A percentile compares a stretch with the other conserved stretches of the same genome.
phyloP scores from a whole-genome alignment of 2,329 filamentous ascomycete genomes.

The Hypoxylon sp. region DNA sequence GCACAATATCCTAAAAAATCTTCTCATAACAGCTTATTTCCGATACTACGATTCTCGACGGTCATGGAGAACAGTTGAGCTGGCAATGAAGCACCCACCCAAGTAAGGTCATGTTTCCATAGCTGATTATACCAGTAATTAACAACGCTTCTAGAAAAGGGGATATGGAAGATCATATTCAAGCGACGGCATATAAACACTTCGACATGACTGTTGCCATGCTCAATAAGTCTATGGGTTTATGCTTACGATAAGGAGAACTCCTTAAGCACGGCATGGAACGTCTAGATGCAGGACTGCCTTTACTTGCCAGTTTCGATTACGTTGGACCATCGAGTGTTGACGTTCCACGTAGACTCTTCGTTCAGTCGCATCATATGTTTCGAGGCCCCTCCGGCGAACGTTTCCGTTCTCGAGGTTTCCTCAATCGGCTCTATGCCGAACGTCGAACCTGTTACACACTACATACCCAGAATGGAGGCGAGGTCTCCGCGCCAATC shows the following conservation, averaged over 20 bases:
- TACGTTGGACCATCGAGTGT: conserved; percentile 8
- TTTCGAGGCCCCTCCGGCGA: conserved; percentile 12
- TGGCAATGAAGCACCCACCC: conserved; percentile 29
- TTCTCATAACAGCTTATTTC: conserved; percentile 68
- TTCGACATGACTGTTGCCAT: conserved; percentile 79
- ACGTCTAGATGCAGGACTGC: conserved; percentile 8
- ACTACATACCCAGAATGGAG: conserved; percentile 20
- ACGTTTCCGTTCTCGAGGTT: conserved; percentile 4
- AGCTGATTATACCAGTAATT: conserved; percentile 20
- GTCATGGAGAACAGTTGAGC: conserved; percentile 49
- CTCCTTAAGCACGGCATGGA: conserved; percentile 18
- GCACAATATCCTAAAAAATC: conserved; percentile 79
- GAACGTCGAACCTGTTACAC: conserved; percentile 24
- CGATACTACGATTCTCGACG: conserved; percentile 51
- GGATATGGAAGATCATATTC: conserved; percentile 39
- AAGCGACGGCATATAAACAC: conserved; percentile 65
- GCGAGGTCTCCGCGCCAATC: conserved; percentile 34
- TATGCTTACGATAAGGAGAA: conserved; percentile 68
- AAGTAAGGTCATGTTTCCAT: conserved; percentile 29
- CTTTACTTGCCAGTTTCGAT: conserved; percentile 21
- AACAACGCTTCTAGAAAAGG: conserved; percentile 39
- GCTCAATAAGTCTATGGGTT: conserved; percentile 80
- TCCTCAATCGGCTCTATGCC: conserved; percentile 9
- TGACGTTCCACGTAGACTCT: conserved; percentile 7
- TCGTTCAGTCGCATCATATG: conserved; percentile 15